Percentiles rank a stretch among this genome's conserved stretches.
phyloP scores from a whole-genome alignment of 371 early-diverging fungal genomes.

The Cokeromyces recurvatus region DNA sequence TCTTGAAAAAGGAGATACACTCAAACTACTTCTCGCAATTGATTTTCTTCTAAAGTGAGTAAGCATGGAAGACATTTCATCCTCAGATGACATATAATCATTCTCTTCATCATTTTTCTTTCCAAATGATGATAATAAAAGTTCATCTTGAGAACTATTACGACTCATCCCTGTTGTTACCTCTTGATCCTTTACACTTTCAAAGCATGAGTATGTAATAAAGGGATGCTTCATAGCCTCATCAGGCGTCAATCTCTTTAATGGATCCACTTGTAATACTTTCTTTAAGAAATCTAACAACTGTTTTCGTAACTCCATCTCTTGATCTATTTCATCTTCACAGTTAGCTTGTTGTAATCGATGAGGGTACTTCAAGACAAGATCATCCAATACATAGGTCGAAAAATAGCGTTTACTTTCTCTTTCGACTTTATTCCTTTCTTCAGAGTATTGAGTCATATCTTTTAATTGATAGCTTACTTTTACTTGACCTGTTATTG shows the following conservation, averaged over 20 bases:
- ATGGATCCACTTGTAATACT: constrained; percentile 79
- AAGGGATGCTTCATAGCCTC: constrained; percentile 92
- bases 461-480: constrained; percentile 81
- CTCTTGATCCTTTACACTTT: background rate
- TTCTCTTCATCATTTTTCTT: background rate
- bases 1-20: constrained; percentile 3
- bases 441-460: constrained; percentile 71
- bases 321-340: constrained; percentile 70
- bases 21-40: constrained; percentile 4
- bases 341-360: constrained; percentile 54
- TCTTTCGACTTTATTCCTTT: constrained; percentile 67
- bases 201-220: constrained; percentile 51
- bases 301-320: constrained; percentile 52
- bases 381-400: constrained; percentile 69
- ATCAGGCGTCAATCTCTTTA: constrained; percentile 85
- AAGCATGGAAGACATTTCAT: constrained; percentile 1
- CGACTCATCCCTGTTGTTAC: too few species aligned
- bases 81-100: too few species aligned
- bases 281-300: constrained; percentile 87
- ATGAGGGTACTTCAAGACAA: constrained; percentile 81
- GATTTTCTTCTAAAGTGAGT: constrained; percentile 8
- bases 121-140: too few species aligned
- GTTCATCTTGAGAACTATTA: background rate
- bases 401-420: constrained; percentile 86
- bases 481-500: too few species aligned